These are phyloP conservation scores for Aplosporella prunicola DNA, from an alignment of 2,329 filamentous ascomycete species.

Conservation along the genomic window DNA sequence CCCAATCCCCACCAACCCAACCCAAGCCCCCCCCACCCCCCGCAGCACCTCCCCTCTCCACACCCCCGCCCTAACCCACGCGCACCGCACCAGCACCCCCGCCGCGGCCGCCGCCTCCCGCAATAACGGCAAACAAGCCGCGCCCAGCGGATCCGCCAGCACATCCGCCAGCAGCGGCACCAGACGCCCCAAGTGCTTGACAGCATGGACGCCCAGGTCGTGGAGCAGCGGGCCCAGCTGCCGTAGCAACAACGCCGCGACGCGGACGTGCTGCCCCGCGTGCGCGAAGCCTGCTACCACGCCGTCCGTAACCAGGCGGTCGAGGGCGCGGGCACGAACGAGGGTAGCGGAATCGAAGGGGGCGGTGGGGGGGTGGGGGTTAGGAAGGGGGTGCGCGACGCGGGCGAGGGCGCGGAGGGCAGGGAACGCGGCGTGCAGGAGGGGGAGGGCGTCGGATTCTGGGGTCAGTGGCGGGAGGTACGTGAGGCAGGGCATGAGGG, in stretches of 20 bases:
- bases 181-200: slow-evolving; percentile 61
- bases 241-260: slow-evolving; percentile 49
- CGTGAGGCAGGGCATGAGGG: slow-evolving; percentile 61
- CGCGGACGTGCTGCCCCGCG: slow-evolving; percentile 46
- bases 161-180: slow-evolving; percentile 57
- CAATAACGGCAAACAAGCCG: slow-evolving; percentile 46
- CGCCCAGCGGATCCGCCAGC: slow-evolving; percentile 59
- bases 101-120: slow-evolving; percentile 45
- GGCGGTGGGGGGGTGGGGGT: slow-evolving; percentile 17
- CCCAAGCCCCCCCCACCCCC: slow-evolving; percentile 39
- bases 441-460: slow-evolving; percentile 54
- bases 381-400: not conserved
- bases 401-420: slow-evolving; percentile 52
- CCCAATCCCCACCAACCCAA: slow-evolving; percentile 11
- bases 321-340: slow-evolving; percentile 32
- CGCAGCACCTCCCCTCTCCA: slow-evolving; percentile 57
- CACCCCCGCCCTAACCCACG: slow-evolving; percentile 58
- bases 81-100: slow-evolving; percentile 49
- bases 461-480: slow-evolving; percentile 70
- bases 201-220: slow-evolving; percentile 51
- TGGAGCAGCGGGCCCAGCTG: slow-evolving; percentile 43
- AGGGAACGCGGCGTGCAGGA: slow-evolving; percentile 58
- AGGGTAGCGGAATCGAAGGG: slow-evolving; percentile 16
- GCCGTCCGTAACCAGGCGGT: slow-evolving; percentile 33
- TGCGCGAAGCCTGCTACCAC: slow-evolving; percentile 43